Evolutionary conservation across 169 alveolate genomes (phyloP), one percentile per base, ranked within the genome.

Genomic region (Eimeria necatrix): DNA sequence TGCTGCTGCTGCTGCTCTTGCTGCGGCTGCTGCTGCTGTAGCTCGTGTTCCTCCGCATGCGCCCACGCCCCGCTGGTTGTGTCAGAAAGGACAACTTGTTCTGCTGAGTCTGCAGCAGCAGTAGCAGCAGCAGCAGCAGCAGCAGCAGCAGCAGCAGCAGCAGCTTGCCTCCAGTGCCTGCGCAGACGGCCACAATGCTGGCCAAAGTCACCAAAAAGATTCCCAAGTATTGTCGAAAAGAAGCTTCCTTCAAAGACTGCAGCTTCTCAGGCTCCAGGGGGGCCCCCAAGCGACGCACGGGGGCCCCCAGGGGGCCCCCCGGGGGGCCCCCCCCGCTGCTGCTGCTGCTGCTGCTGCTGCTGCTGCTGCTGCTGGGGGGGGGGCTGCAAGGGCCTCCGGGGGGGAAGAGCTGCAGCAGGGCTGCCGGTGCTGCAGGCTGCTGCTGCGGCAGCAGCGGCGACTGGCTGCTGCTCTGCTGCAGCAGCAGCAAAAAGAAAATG

Each of bases 161-260:
- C 71, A 60, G n/a, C 85, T 68, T n/a, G 68, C 94, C 94, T 68
- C 94, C 94, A 3, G 94, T 76, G 32, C 94, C 94, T 24, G 94
- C 88, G 16, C 86, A 78, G 48, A 88, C 86, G n/a, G 94, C 86
- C 12, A 88, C 78, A 22, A 71, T 71, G 76, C 94, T 70, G 51
- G 87, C 87, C 49, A 53, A 4, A 12, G 84, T 73, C 8, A 70
- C 68, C 18, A 68, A 6, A 20, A 87, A n/a, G 16, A 87, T 59
- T 20, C 94, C 94, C 22, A 87, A 24, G 48, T 24, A n/a, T 26
- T 70, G 52, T 26, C 81, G 46, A 18, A 12, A 70, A 4, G 48
- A 4, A 18, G 81, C 85, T 7, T 73, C 85, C 24, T 41, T 41
- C 20, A 32, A 53, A 73, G 53, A 73, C 85, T 73, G 6, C 85